These are phyloP conservation scores for Rhizopogon roseolus DNA, from an alignment of 768 basidiomycete species.

Conservation along the genomic window DNA sequence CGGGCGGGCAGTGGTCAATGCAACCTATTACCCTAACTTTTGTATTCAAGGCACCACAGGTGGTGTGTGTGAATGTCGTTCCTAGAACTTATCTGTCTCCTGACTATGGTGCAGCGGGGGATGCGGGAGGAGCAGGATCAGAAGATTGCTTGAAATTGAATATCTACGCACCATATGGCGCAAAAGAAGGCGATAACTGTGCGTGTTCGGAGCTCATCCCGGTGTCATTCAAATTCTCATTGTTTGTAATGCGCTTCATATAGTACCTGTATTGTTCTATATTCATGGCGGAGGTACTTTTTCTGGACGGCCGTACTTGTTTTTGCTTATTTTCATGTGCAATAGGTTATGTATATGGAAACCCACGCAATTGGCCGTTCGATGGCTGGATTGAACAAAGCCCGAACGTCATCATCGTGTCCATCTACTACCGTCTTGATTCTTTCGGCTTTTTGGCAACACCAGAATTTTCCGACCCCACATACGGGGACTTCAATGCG, in stretches of 20 bases:
- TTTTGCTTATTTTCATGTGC: not conserved
- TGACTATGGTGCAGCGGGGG: constrained; percentile 32
- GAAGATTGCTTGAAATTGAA: constrained; percentile 70
- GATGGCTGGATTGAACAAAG: constrained; percentile 61
- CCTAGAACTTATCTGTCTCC: not conserved
- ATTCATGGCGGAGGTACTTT: constrained; percentile 34
- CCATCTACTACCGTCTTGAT: constrained; percentile 61
- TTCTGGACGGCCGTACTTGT: not conserved
- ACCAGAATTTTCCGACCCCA: constrained; percentile 38
- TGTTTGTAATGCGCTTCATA: not conserved
- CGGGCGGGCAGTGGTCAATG: constrained; percentile 39
- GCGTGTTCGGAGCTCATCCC: constrained; percentile 11
- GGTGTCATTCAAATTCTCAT: not conserved
- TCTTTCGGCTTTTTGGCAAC: constrained; percentile 59
- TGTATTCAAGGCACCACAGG: constrained; percentile 57
- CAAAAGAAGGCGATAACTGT: constrained; percentile 44
- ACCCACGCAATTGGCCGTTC: constrained; percentile 63
- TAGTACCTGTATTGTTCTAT: constrained; percentile 36
- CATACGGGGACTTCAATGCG: constrained; percentile 45
- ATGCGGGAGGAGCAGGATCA: constrained; percentile 58
- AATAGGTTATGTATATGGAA: constrained; percentile 52
- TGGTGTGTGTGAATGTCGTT: constrained; percentile 22
- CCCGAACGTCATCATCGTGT: constrained; percentile 58
- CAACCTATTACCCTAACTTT: constrained; percentile 49
- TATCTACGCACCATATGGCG: constrained; percentile 50